phyloP scores from a whole-genome alignment of 441 rosid genomes.

The Flueggea neowawraea region DNA sequence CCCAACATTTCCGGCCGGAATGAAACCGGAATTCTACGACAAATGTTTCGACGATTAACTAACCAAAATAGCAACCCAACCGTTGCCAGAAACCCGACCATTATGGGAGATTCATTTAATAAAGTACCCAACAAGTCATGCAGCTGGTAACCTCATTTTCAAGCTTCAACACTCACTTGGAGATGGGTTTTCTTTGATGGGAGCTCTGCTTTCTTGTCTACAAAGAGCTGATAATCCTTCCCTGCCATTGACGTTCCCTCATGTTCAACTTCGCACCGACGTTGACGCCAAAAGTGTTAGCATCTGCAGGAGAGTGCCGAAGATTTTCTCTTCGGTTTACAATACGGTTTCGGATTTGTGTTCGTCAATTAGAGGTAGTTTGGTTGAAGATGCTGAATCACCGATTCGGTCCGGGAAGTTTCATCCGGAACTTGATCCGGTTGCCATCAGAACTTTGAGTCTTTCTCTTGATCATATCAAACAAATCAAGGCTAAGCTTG shows the following conservation, averaged over 20 bases:
- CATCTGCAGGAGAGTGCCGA: too few species aligned
- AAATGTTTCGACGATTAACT: conserved; percentile 18
- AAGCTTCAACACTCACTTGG: conserved; percentile 36
- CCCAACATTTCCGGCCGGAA: conserved; percentile 17
- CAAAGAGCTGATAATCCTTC: conserved; percentile 34
- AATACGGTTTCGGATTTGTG: conserved; percentile 28
- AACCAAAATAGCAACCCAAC: conserved; percentile 15
- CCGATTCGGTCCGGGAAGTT: conserved; percentile 26
- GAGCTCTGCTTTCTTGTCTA: conserved; percentile 32
- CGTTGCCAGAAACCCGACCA: conserved; percentile 22
- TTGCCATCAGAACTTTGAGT: conserved; percentile 13
- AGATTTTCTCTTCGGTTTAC: conserved; percentile 3
- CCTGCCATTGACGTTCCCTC: conserved; percentile 31
- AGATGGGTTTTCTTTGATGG: conserved; percentile 33
- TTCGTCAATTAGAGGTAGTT: conserved; percentile 29
- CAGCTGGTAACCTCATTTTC: conserved; percentile 24
- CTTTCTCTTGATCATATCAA: conserved; percentile 32
- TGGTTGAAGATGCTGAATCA: conserved; percentile 22
- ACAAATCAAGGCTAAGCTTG: conserved; percentile 32
- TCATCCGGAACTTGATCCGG: conserved; percentile 21
- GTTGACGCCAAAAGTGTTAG: too few species aligned
- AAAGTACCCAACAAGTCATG: conserved; percentile 25
- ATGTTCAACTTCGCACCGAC: not conserved
- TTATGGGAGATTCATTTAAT: conserved; percentile 35
- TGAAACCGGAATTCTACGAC: conserved; percentile 19